Evolutionary conservation across 306 rosid genomes (phyloP).

Genomic region (Cucurbita moschata): DNA sequence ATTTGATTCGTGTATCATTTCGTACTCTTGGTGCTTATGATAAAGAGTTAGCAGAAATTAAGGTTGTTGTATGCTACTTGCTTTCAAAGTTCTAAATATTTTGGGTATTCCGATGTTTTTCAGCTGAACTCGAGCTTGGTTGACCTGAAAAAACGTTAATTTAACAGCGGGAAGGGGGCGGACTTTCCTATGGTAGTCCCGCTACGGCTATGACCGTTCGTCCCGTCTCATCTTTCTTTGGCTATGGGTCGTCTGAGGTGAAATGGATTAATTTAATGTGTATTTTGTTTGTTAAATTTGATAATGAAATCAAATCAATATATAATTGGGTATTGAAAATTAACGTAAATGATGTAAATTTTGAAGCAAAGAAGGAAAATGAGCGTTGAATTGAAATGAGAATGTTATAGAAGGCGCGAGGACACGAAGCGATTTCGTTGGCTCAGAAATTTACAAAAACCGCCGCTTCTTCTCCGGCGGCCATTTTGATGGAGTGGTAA

Average conservation of each 20-base stretch:
- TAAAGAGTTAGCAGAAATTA: constrained; percentile 18
- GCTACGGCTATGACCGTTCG: no score
- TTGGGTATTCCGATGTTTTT: not conserved
- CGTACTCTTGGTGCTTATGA: constrained; percentile 24
- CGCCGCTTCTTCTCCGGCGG: not conserved
- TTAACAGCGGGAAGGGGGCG: no score
- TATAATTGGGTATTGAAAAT: not conserved
- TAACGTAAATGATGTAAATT: not conserved
- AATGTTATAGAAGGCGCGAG: not conserved
- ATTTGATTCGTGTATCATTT: constrained; percentile 26
- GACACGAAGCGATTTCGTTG: not conserved
- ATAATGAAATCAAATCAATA: not conserved
- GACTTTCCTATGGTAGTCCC: no score
- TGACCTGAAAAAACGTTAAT: no score
- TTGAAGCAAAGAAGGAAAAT: not conserved
- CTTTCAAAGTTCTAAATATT: not conserved
- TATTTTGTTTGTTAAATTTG: not conserved
- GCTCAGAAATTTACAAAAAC: not conserved
- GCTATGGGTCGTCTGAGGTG: no score
- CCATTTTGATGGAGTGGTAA: not conserved
- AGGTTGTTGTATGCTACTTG: not conserved
- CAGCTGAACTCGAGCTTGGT: not conserved
- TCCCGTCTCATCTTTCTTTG: no score
- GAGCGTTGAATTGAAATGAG: not conserved
- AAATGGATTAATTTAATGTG: no score